Conservation (phyloP, 768 basidiomycete genomes). For the Auricularia cornea region DNA sequence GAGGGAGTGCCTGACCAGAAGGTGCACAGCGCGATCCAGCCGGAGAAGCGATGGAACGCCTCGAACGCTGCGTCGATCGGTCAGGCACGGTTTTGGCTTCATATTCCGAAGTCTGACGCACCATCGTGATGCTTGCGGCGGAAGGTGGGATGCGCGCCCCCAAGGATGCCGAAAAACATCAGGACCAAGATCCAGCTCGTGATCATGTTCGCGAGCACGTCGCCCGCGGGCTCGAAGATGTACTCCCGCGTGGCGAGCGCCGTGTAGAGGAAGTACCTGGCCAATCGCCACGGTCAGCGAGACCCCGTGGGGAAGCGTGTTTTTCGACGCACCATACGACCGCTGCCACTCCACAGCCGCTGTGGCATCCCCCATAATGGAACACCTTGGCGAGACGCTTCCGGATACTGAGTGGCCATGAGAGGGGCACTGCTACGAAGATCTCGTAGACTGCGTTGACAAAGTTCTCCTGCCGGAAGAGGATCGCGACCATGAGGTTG, state of each 20-base stretch:
- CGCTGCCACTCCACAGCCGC: slow-evolving; percentile 8
- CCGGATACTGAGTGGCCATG: neutral
- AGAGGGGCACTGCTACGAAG: neutral
- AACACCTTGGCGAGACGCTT: neutral
- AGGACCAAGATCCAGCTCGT: neutral
- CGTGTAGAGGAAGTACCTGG: slow-evolving; percentile 8
- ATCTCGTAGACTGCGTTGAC: neutral
- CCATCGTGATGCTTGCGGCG: neutral
- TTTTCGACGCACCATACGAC: slow-evolving; percentile 7
- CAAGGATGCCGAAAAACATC: neutral
- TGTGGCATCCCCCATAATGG: neutral
- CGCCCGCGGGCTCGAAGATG: neutral
- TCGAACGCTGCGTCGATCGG: neutral
- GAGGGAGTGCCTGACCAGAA: neutral
- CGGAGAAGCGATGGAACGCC: neutral
- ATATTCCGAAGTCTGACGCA: too few relatives aligned
- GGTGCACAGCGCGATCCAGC: neutral
- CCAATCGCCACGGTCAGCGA: too few relatives aligned
- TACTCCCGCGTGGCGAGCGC: slow-evolving; percentile 1
- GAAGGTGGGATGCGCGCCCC: neutral
- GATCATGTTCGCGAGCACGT: neutral
- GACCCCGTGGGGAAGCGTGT: too few relatives aligned
- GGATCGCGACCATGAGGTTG: slow-evolving; percentile 1
- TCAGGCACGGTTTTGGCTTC: too few relatives aligned
- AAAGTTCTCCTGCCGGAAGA: slow-evolving; percentile 1